These are phyloP conservation scores for Colletotrichum sp. DNA, from an alignment of 2,329 filamentous ascomycete genomes.

Conservation along the genomic window DNA sequence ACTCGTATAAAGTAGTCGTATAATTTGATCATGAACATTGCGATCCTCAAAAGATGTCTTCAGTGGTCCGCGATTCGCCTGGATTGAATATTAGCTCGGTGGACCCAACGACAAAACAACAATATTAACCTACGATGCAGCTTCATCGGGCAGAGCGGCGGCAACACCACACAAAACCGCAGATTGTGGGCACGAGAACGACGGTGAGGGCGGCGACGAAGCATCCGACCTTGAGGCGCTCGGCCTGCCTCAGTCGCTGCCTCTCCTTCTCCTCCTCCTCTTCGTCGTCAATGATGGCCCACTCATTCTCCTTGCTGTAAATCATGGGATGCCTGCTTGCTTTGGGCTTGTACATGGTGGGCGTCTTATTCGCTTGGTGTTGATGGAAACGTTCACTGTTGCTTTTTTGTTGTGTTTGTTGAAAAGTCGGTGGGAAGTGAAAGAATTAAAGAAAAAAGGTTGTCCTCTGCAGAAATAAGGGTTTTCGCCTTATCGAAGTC, in stretches of 20 bases:
- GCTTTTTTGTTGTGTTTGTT: background rate
- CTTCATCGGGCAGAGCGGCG: background rate
- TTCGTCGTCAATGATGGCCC: conserved; percentile 20
- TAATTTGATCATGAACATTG: background rate
- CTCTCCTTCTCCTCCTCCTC: conserved; percentile 14
- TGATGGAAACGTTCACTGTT: background rate
- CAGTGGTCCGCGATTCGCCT: background rate
- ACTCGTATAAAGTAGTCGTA: background rate
- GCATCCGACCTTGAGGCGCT: background rate
- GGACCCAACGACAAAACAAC: background rate
- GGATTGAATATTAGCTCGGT: background rate
- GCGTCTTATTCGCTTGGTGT: background rate
- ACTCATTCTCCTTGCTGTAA: conserved; percentile 19
- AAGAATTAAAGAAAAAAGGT: background rate
- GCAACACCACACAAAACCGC: conserved; percentile 2
- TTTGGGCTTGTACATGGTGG: background rate
- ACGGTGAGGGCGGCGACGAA: conserved; percentile 7
- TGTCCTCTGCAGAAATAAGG: background rate
- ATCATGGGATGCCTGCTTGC: background rate
- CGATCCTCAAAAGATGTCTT: background rate
- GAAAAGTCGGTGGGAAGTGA: background rate
- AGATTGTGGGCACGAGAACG: conserved; percentile 9
- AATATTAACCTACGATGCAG: background rate
- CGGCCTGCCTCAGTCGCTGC: background rate
- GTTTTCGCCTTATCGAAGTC: background rate